These are phyloP conservation scores for Hymenoscyphus fructigenus DNA, from an alignment of 2,329 filamentous ascomycete genomes.

Conservation along the genomic window DNA sequence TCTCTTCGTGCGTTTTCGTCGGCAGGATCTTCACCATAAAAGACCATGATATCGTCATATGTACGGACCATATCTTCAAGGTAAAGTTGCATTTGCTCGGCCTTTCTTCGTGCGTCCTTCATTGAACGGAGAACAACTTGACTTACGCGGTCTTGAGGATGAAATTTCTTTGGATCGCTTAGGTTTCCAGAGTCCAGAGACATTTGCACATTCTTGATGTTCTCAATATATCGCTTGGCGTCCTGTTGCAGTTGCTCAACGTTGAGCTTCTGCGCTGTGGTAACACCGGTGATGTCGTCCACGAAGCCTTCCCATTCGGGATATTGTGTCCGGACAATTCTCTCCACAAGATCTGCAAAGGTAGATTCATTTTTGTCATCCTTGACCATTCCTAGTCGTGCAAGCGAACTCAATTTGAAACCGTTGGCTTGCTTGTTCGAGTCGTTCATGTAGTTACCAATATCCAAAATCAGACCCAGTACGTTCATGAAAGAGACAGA, in stretches of 20 bases:
- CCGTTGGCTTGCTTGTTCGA: conserved; percentile 96
- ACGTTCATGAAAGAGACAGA: conserved; percentile 96
- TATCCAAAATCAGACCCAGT: conserved; percentile 90
- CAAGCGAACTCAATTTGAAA: conserved; percentile 95
- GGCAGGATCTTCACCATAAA: conserved; percentile 89
- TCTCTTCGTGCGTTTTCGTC: conserved; percentile 93
- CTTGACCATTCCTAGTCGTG: conserved; percentile 94
- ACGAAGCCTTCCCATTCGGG: conserved; percentile 90
- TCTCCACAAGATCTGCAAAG: conserved; percentile 91
- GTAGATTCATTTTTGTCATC: conserved; percentile 98
- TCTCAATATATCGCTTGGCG: conserved; percentile 89
- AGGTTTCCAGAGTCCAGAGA: conserved; percentile 92
- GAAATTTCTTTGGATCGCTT: conserved; percentile 96
- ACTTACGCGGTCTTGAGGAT: conserved; percentile 91
- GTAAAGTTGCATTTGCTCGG: conserved; percentile 92
- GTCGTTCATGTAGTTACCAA: conserved; percentile 99
- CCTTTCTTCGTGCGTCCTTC: conserved; percentile 95
- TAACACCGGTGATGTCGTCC: conserved; percentile 78
- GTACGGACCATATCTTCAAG: conserved; percentile 88
- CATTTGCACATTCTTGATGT: conserved; percentile 89
- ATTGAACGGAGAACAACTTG: conserved; percentile 89
- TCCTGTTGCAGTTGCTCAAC: conserved; percentile 88
- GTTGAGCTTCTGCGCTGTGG: conserved; percentile 84
- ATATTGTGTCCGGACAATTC: conserved; percentile 94
- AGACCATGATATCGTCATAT: conserved; percentile 93